Evolutionary conservation across 768 basidiomycete species (phyloP).

Genomic region (Sutorius australiensis): DNA sequence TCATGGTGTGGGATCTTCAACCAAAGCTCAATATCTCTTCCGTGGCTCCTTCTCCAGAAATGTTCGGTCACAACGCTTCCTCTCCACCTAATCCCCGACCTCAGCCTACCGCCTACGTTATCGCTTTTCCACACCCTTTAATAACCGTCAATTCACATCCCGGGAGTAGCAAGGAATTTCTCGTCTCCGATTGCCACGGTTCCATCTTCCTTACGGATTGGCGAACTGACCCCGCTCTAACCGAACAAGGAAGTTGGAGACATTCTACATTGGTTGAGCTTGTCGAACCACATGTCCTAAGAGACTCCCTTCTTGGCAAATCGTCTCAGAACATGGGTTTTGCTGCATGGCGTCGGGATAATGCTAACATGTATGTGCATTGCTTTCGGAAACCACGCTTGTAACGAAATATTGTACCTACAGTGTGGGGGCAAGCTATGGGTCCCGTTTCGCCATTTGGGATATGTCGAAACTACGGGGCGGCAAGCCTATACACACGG

Average conservation of each 20-base stretch:
- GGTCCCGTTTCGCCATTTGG: slow-evolving; percentile 72
- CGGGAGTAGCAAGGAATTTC: slow-evolving; percentile 69
- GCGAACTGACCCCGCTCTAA: slow-evolving; percentile 63
- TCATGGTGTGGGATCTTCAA: slow-evolving; percentile 84
- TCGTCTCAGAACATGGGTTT: slow-evolving; percentile 50
- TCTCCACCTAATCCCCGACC: slow-evolving; percentile 38
- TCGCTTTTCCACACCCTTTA: slow-evolving; percentile 70
- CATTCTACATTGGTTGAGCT: slow-evolving; percentile 68
- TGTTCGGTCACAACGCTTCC: slow-evolving; percentile 28
- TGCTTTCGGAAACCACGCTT: background rate
- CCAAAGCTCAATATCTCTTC: slow-evolving; percentile 49
- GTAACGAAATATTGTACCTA: background rate
- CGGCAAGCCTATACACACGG: slow-evolving; percentile 65
- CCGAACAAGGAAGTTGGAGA: slow-evolving; percentile 52
- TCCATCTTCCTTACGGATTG: slow-evolving; percentile 79
- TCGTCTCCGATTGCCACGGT: slow-evolving; percentile 72
- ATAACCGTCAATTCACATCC: slow-evolving; percentile 67
- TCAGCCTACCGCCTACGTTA: slow-evolving; percentile 76
- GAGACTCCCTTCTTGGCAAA: slow-evolving; percentile 46
- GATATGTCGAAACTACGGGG: slow-evolving; percentile 68
- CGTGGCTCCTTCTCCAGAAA: slow-evolving; percentile 30
- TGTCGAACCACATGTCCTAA: slow-evolving; percentile 62
- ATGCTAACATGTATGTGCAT: slow-evolving; percentile 63
- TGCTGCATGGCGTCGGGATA: slow-evolving; percentile 68
- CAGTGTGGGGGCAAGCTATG: slow-evolving; percentile 75